Percentiles rank a stretch among this genome's conserved stretches.
Conservation (phyloP, 2,329 filamentous ascomycete species). For the Fusarium acutatum region DNA sequence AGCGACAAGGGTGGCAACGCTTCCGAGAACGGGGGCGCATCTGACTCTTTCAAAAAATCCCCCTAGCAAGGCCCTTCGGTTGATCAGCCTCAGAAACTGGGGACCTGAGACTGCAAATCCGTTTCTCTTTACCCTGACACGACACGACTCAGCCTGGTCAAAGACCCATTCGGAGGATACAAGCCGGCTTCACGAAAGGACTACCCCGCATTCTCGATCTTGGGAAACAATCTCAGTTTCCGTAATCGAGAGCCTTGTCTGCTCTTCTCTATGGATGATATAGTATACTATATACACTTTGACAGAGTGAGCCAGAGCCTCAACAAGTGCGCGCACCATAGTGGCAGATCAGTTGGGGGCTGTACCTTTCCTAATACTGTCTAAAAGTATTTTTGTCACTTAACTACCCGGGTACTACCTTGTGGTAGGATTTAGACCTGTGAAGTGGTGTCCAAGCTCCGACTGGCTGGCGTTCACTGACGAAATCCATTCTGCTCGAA, state of each 20-base stretch:
- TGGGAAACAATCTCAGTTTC: neutral
- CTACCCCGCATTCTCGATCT: slow-evolving; percentile 13
- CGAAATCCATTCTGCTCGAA: neutral
- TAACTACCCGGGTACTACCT: too few species aligned
- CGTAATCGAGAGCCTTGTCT: slow-evolving; percentile 10
- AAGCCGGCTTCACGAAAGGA: neutral
- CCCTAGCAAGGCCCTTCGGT: neutral
- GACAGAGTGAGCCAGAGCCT: slow-evolving; percentile 19
- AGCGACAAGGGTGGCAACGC: slow-evolving; percentile 19
- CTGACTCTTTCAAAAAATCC: slow-evolving; percentile 30
- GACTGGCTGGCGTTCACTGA: slow-evolving; percentile 16
- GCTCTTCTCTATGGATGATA: neutral
- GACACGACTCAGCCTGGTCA: slow-evolving; percentile 14
- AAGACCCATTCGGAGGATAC: neutral
- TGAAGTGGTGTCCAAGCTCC: neutral
- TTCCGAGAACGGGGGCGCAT: slow-evolving; percentile 35
- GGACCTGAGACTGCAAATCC: slow-evolving; percentile 2
- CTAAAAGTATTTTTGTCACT: too few species aligned
- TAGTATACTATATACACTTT: neutral
- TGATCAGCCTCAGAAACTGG: slow-evolving; percentile 19
- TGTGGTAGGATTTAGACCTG: neutral
- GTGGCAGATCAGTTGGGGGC: neutral
- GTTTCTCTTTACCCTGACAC: neutral
- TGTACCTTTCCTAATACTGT: neutral
- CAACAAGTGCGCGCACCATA: neutral